These are phyloP conservation scores for Primulina eburnea DNA, from an alignment of 257 asterid genomes.

Conservation along the genomic window DNA sequence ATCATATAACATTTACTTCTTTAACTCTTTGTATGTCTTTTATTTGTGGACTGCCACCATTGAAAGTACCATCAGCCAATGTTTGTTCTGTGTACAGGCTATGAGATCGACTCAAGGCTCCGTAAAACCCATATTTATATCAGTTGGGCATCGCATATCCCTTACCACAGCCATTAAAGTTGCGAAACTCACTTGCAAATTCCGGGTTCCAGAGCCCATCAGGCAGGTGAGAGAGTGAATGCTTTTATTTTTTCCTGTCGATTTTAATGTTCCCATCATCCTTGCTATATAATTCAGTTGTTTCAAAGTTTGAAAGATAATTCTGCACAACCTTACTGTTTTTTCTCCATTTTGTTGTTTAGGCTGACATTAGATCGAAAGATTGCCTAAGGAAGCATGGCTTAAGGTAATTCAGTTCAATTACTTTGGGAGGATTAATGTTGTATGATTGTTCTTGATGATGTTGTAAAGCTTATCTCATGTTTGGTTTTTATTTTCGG, in stretches of 20 bases:
- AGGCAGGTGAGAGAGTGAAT: slow-evolving; percentile 54
- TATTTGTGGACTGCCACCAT: neutral
- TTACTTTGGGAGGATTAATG: no score
- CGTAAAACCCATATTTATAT: slow-evolving; percentile 68
- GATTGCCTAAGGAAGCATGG: slow-evolving; percentile 42
- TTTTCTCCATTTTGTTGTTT: neutral
- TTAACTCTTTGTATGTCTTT: neutral
- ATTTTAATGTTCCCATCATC: no score
- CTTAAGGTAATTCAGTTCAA: slow-evolving; percentile 23
- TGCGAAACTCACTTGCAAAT: slow-evolving; percentile 60
- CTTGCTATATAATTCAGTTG: no score
- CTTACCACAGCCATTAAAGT: slow-evolving; percentile 57
- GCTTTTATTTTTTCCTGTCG: neutral
- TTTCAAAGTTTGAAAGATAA: slow-evolving; percentile 8
- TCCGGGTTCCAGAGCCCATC: slow-evolving; percentile 86
- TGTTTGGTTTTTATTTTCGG: no score
- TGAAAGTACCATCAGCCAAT: neutral
- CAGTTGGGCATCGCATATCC: slow-evolving; percentile 80
- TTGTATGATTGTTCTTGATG: neutral
- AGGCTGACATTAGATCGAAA: slow-evolving; percentile 62
- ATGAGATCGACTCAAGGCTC: slow-evolving; percentile 60
- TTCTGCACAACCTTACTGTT: slow-evolving; percentile 6
- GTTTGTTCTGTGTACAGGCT: slow-evolving; percentile 51
- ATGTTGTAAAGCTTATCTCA: neutral
- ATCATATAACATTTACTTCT: no score